Conservation (phyloP, 2,329 filamentous ascomycete species). For the Penicillium sp. region DNA sequence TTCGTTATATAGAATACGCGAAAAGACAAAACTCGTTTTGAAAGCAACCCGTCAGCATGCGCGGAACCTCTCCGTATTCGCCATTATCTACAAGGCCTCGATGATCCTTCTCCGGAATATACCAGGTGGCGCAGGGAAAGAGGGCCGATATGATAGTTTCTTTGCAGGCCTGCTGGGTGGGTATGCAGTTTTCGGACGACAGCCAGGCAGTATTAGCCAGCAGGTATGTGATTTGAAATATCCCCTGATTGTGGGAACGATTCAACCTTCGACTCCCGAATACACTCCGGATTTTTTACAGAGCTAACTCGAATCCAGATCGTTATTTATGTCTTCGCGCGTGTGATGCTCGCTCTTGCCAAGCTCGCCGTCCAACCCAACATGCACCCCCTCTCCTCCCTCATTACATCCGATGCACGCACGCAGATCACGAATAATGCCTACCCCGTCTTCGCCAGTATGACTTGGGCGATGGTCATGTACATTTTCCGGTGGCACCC, state of each 20-base stretch:
- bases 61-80: constrained; percentile 86
- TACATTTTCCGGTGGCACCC: constrained; percentile 91
- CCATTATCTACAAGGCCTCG: constrained; percentile 80
- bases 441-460: constrained; percentile 87
- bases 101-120: constrained; percentile 71
- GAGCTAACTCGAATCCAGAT: constrained; percentile 58
- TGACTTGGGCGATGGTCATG: constrained; percentile 95
- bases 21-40: constrained; percentile 75
- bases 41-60: constrained; percentile 89
- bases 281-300: background rate
- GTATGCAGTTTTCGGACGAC: constrained; percentile 86
- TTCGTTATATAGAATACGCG: constrained; percentile 54
- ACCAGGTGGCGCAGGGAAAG: constrained; percentile 48
- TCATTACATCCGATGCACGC: constrained; percentile 47
- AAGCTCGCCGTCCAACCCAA: constrained; percentile 72
- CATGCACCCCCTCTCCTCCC: constrained; percentile 40
- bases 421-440: constrained; percentile 64
- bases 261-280: background rate
- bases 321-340: constrained; percentile 94
- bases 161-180: constrained; percentile 83
- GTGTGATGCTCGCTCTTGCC: constrained; percentile 80
- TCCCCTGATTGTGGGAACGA: background rate
- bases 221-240: constrained; percentile 42
- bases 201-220: constrained; percentile 78
- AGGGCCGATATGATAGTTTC: constrained; percentile 77